Evolutionary conservation across 2,329 filamentous ascomycete genomes (phyloP), one percentile per base, ranked within the genome.

Genomic region (Parastagonospora nodorum): DNA sequence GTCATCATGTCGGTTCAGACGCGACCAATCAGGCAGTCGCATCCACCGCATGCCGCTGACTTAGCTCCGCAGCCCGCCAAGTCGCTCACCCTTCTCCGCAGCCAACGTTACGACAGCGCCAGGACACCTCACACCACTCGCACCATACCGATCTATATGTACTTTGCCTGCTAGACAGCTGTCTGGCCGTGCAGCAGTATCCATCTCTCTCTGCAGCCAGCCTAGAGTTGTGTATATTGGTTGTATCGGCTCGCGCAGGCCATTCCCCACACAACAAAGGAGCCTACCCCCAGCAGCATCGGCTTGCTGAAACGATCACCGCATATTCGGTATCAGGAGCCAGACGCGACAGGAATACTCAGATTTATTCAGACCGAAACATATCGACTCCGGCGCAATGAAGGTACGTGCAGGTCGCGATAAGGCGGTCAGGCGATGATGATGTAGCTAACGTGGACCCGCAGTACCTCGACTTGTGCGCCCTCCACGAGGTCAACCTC

Each of bases 401-500:
- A 75, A 75, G 68, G 73, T 75, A 55, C 24, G 71, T 63, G 41
- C 36, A 29, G 27, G 41, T 48, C 42, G 53, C 55, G 56, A 55
- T 53, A 55, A 58, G 53, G 58, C 55, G 42, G 44, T 56, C 42
- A 43, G 14, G 7, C 19, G 38, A 43, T 45, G 50, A 60, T 62
- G 59, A 62, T 53, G 69, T 72, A 69, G 60, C 63, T 71, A 45
- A 71, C 53, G 45, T 35, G 45, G 42, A 37, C 46, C 29, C 40
- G 42, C 73, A 99, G 93, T 99, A 95, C 76, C 82, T 99, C 67
- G 92, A 93, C 54, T 84, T 96, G 57, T 88, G 87, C 75, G 89
- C 95, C 62, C 92, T 97, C 71, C 92, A 97, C 75, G 86, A 89
- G 74, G 89, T 97, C 61, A 93, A 92, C 54, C 88, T 88, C 77